Base-by-base conservation (phyloP, 441 rosid genomes). In the Syzygium malaccense region DNA sequence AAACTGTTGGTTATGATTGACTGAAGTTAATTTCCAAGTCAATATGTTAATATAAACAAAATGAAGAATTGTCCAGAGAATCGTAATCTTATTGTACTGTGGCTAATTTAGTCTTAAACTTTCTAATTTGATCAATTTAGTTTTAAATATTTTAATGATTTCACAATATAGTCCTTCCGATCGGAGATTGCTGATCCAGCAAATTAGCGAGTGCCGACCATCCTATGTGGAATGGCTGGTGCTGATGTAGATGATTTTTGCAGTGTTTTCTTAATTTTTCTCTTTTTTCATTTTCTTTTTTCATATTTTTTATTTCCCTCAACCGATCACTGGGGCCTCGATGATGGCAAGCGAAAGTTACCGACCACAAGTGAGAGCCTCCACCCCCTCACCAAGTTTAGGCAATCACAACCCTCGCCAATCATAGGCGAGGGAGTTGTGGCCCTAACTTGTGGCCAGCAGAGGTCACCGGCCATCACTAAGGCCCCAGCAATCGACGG, bases 221-320 rank as follows among this genome's bases (percentile, higher is more conserved):
- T 62, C 2, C 17, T 4, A 62, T 1, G 1, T 14, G 19, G 0
- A 8, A n/a, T 0, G 0, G 1, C 0, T 3, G 0, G 4, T 0
- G 1, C 1, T 62, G 1, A 62, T 14, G 2, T 60, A 28, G 8
- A 33, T 0, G 0, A 20, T 19, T 33, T 37, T 37, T 33, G 3
- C 2, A 26, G 4, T 26, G 11, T 26, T 58, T 19, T 19, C 33
- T 57, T 23, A 23, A 19, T 8, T 1, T 1, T 68, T 32, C 33
- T 8, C 3, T 2, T 30, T 33, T 68, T 71, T 1, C 3, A 10
- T 19, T 11, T 13, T 19, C 30, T 30, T 28, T 0, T n/a, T 3
- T 3, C 28, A 6, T n/a, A 10, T 3, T 62, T 71, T 4, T 6
- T 4, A 71, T 71, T 71, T 71, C 49, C 28, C 80, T 66, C 0